These are phyloP conservation scores for Pavlovales sp. DNA, from an alignment of 208 protist species.

Conservation along the genomic window DNA sequence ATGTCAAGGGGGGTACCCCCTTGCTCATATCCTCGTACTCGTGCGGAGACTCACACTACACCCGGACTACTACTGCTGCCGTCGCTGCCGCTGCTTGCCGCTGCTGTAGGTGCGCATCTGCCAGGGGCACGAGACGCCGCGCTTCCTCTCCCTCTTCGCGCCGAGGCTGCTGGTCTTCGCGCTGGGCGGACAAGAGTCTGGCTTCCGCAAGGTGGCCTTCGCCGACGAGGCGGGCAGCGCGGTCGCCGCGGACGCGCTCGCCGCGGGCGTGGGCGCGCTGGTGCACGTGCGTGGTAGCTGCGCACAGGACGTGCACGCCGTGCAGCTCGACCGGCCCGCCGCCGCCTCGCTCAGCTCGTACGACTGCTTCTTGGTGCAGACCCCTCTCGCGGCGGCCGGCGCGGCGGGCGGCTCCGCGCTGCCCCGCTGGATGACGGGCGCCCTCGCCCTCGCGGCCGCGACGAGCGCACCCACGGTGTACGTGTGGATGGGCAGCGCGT, in stretches of 20 bases:
- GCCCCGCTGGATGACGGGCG: too few relatives aligned
- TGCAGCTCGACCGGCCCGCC: conserved; percentile 19
- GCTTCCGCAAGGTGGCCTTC: background rate
- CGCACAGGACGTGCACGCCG: background rate
- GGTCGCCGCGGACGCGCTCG: background rate
- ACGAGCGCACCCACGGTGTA: background rate
- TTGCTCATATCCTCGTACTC: too few relatives aligned
- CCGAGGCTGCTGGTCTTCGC: background rate
- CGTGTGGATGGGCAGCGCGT: conserved; percentile 46
- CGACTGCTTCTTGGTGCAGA: conserved; percentile 52
- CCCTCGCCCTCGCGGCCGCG: too few relatives aligned
- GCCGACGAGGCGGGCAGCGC: background rate
- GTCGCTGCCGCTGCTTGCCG: too few relatives aligned
- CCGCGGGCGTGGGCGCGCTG: background rate
- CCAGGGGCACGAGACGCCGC: background rate
- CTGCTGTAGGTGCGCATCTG: too few relatives aligned
- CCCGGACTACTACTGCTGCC: too few relatives aligned
- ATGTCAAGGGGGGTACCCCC: too few relatives aligned
- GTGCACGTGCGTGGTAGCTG: conserved; percentile 26
- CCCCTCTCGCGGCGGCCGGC: background rate
- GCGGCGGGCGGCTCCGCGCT: too few relatives aligned
- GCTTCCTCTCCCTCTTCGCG: background rate
- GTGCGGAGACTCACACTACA: too few relatives aligned
- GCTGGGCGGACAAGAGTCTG: too few relatives aligned
- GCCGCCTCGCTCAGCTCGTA: conserved; percentile 44